Evolutionary conservation across 129 eudicot genomes (phyloP).

Genomic region (Rutidosis leptorrhynchoides): DNA sequence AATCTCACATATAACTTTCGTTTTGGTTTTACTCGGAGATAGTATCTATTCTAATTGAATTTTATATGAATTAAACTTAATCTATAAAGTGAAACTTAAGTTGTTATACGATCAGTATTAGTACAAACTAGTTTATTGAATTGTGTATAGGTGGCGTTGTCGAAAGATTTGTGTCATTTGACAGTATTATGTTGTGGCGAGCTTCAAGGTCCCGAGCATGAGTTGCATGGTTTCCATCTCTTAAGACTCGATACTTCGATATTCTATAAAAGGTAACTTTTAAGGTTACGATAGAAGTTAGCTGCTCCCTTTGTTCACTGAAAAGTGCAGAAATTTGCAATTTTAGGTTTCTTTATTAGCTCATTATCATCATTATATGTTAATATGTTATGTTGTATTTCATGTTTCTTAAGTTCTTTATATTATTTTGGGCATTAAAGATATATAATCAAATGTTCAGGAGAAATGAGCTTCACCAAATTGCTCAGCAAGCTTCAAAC

Average conservation of each 20-base stretch:
- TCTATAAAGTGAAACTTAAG: not conserved
- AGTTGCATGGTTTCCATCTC: conserved; percentile 56
- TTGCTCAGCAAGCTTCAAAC: conserved; percentile 93
- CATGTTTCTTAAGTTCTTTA: not conserved
- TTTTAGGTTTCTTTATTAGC: not conserved
- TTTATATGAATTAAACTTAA: not conserved
- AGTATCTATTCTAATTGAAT: conserved; percentile 12
- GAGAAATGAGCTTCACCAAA: conserved; percentile 95
- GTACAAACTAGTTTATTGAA: not conserved
- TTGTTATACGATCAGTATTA: conserved; percentile 5
- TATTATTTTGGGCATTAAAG: not conserved
- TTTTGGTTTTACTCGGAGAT: not conserved
- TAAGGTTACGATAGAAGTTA: not conserved
- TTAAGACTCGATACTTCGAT: conserved; percentile 79
- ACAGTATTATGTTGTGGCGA: conserved; percentile 64
- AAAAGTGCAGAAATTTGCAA: not conserved
- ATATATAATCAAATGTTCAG: conserved; percentile 30
- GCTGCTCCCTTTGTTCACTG: not conserved
- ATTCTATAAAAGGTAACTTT: conserved; percentile 65
- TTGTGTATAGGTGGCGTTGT: conserved; percentile 66
- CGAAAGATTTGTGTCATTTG: conserved; percentile 73
- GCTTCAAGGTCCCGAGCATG: conserved; percentile 40
- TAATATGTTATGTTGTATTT: not conserved
- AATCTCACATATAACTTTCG: not conserved
- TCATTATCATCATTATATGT: conserved; percentile 9